These are phyloP conservation scores for Picea glauca DNA, from an alignment of 75 land plant species.

Conservation along the genomic window DNA sequence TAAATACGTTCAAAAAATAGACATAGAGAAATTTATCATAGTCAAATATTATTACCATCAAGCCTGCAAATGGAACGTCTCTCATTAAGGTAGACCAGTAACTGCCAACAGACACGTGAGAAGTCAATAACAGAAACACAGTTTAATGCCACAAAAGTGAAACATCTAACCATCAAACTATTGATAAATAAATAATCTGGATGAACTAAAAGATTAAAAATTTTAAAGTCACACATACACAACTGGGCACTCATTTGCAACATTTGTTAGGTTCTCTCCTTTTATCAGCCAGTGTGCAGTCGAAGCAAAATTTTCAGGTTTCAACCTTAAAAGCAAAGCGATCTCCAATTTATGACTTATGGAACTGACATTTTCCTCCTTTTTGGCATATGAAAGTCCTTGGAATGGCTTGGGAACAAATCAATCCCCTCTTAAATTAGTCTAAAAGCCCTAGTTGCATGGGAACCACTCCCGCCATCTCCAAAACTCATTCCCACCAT, in stretches of 20 bases:
- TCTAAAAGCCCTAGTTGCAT: too few species aligned
- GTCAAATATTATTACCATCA: slow-evolving; percentile 56
- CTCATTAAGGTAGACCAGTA: slow-evolving; percentile 87
- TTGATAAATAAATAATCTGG: background rate
- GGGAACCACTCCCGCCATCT: too few species aligned
- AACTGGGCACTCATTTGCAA: background rate
- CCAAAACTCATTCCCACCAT: too few species aligned
- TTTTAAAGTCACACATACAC: background rate
- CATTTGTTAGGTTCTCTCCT: too few species aligned
- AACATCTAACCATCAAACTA: background rate
- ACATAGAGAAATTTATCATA: background rate
- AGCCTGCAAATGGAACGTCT: slow-evolving; percentile 97
- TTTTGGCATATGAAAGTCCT: too few species aligned
- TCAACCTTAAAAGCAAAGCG: too few species aligned
- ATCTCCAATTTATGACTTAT: too few species aligned
- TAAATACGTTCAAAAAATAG: background rate
- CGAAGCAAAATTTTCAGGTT: too few species aligned
- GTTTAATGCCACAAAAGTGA: background rate
- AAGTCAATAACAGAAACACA: background rate
- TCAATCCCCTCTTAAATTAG: too few species aligned
- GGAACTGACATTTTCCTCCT: too few species aligned
- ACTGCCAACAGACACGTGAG: slow-evolving; percentile 27
- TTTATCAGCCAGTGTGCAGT: too few species aligned
- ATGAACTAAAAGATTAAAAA: background rate
- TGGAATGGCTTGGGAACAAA: too few species aligned